Evolutionary conservation across 2,329 filamentous ascomycete genomes (phyloP), one percentile per base, ranked within the genome.

Genomic region (Daldinia eschscholtzii): DNA sequence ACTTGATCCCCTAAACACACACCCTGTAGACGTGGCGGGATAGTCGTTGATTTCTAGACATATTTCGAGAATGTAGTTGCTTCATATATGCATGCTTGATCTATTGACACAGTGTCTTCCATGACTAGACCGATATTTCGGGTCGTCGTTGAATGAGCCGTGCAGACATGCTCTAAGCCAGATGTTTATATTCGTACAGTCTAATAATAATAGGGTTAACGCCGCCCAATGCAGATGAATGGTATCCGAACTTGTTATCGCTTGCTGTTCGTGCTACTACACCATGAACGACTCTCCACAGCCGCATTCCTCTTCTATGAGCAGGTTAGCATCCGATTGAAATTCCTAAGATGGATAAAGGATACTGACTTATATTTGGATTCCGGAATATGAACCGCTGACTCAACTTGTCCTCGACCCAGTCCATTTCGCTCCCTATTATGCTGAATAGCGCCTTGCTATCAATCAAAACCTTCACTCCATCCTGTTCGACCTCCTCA

Each of bases 401-500:
- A 79, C 92, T 97, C 72, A 99, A 83, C 83, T 97, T 97, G 76
- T 98, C 96, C 82, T 98, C 94, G 10, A 95, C 87, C 94, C 95
- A 99, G 78, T 99, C 96, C 96, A 99, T 99, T 83, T 98, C 95
- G 78, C 92, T 97, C 4, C 96, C 96, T 75, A 99, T 98, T 61
- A 99, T 98, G 81, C 95, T 98, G 79, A 99, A 94, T 57, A 99
- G 83, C 46, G 96, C 96, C 84, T 98, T 98, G 85, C 93, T 97
- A 80, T 99, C 96, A 64, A 99, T 96, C 79, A 98, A 80, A 37
- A 99, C 95, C 81, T 93, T 95, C 64, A 99, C 95, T 0, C 95
- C 96, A 76, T 98, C 96, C 79, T 99, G 96, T 78, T 97, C 94
- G 1, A 99, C 93, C 58, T 91, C 86, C 81, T 99, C 96, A 76